Evolutionary conservation across 2,329 filamentous ascomycete species (phyloP), one percentile per base, ranked within the genome.

Genomic region (Sporothrix globosa): DNA sequence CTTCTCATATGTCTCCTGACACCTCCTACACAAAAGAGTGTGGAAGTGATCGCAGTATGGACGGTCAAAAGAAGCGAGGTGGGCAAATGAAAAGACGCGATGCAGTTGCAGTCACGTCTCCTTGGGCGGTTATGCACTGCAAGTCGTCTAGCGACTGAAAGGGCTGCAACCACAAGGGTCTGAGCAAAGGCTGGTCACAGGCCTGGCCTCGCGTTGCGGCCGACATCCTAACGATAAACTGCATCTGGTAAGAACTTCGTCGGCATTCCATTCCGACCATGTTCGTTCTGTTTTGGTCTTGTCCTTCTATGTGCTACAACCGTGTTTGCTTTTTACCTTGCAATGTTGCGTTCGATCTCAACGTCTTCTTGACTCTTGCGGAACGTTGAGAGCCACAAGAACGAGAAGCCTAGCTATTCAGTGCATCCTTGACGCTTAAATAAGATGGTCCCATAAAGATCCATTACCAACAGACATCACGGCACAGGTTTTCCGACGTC

Each of bases 91-190:
- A 21, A 44, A 44, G 56, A 61, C 19, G 34, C 34, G 34, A 63
- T 63, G 60, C 60, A 63, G 60, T 17, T 1, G 41, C 27, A 50
- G 17, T 50, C 60, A 65, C 44, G 17, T 27, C 50, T 56, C 21
- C n/a, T 46, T 44, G 50, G 66, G 66, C 34, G 66, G 66, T 34
- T 58, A 56, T 4, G 34, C 21, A 21, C 52, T 56, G 66, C 66
- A 56, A 52, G 41, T 27, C 50, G 63, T 19, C n/a, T 27, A 19
- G n/a, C 52, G 27, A 34, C 34, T 9, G 27, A 50, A 10, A 39
- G 24, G 61, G 21, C 24, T 34, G 17, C 21, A 34, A 17, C 46
- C 46, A 50, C 30, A 63, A 50, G 27, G 13, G 17, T 27, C 60
- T 46, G 60, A 50, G 41, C 60, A 50, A 41, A 41, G 63, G 24